These are phyloP conservation scores for Xerocomus minutiporus DNA, from an alignment of 1,284 basidiomycete genomes.

Conservation along the genomic window DNA sequence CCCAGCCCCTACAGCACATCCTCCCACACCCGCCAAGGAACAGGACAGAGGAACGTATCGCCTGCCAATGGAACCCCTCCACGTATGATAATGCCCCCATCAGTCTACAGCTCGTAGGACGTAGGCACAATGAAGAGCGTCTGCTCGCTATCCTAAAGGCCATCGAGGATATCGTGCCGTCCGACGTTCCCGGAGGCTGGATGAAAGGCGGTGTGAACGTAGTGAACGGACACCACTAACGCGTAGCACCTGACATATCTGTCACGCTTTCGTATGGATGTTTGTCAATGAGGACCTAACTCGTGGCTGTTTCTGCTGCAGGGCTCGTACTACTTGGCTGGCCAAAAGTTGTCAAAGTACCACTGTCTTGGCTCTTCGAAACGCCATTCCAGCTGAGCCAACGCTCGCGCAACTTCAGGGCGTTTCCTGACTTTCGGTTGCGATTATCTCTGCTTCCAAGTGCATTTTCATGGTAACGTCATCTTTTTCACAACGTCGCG, in stretches of 20 bases:
- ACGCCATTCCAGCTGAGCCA: neutral
- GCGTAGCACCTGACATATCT: neutral
- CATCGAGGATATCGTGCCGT: conserved; percentile 35
- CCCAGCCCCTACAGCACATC: conserved; percentile 1
- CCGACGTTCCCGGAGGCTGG: conserved; percentile 11
- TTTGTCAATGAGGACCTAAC: conserved; percentile 6
- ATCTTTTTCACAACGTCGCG: neutral
- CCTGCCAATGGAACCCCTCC: conserved; percentile 41
- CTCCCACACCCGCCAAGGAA: conserved; percentile 32
- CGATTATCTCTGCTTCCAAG: neutral
- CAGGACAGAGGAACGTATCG: conserved; percentile 37
- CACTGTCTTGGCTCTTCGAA: neutral
- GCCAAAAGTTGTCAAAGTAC: too few species aligned
- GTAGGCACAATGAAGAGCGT: conserved; percentile 47
- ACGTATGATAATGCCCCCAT: conserved; percentile 45
- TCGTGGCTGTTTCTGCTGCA: conserved; percentile 11
- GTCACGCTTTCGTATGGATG: conserved; percentile 1
- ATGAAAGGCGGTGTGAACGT: conserved; percentile 5
- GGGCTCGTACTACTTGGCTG: neutral
- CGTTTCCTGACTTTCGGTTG: neutral
- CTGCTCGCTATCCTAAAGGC: conserved; percentile 42
- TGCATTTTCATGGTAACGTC: neutral
- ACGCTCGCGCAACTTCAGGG: neutral
- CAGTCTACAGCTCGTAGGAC: conserved; percentile 45
- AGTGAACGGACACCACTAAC: conserved; percentile 12